These are phyloP conservation scores for Mucor lusitanicus DNA, from an alignment of 371 early-diverging fungal genomes.

Conservation along the genomic window DNA sequence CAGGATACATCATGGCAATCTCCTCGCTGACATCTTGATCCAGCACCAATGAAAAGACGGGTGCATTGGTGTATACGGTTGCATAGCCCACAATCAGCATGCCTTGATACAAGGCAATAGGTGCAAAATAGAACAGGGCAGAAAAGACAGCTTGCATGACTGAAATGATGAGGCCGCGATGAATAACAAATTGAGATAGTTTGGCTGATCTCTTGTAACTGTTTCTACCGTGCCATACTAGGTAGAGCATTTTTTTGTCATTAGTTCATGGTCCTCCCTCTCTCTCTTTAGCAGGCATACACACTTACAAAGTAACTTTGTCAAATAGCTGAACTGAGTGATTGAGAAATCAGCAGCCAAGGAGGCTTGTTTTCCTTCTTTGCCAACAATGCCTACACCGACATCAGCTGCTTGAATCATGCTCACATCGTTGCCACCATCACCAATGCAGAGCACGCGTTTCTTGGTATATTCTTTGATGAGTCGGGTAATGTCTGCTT, in stretches of 20 bases:
- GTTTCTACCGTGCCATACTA: constrained; percentile 98
- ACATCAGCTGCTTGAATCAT: constrained; percentile 99
- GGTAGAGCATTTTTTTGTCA: too few relatives aligned
- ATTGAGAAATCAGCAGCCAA: constrained; percentile 98
- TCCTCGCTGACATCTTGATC: constrained; percentile 93
- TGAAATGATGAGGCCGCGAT: constrained; percentile 97
- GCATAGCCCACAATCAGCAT: constrained; percentile 81
- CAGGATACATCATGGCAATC: constrained; percentile 94
- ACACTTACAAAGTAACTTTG: constrained; percentile 72
- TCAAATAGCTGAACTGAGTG: constrained; percentile 88
- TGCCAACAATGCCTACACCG: constrained; percentile 97
- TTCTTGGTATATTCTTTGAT: constrained; percentile 81
- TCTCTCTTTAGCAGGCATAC: too few relatives aligned
- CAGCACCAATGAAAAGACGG: constrained; percentile 95
- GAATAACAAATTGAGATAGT: constrained; percentile 98
- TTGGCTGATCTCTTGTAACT: constrained; percentile 95
- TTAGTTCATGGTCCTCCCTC: too few relatives aligned
- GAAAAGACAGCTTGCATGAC: constrained; percentile 99
- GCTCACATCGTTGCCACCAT: constrained; percentile 99
- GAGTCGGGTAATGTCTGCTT: constrained; percentile 93
- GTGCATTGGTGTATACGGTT: constrained; percentile 97
- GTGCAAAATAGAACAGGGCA: constrained; percentile 97
- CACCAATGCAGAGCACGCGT: constrained; percentile 94
- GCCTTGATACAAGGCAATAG: constrained; percentile 95
- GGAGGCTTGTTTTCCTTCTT: constrained; percentile 98